phyloP scores from a whole-genome alignment of 208 protist species.

The Trichomonas gallinae region DNA sequence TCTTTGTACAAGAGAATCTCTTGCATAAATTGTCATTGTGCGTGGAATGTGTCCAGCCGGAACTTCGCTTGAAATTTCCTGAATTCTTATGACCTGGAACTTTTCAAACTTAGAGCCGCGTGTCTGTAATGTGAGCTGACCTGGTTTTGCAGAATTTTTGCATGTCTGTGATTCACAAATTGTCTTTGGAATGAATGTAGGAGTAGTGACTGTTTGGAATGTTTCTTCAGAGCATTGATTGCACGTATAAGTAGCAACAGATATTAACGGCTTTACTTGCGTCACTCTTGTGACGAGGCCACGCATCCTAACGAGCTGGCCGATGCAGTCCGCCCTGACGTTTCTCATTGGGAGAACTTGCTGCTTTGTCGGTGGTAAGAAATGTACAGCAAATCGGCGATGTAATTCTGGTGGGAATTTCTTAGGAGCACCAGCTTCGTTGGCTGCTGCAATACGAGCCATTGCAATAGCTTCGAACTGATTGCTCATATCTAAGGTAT shows the following conservation, averaged over 20 bases:
- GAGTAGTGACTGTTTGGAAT: slow-evolving; percentile 55
- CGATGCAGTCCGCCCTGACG: slow-evolving; percentile 38
- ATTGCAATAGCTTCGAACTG: background rate
- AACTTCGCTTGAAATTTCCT: slow-evolving; percentile 75
- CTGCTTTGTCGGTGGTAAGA: background rate
- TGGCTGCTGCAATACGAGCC: background rate
- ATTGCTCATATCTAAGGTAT: background rate
- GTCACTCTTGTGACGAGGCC: slow-evolving; percentile 60
- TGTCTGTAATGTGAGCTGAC: slow-evolving; percentile 53
- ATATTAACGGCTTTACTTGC: slow-evolving; percentile 60
- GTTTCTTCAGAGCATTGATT: slow-evolving; percentile 55
- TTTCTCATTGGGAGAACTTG: background rate
- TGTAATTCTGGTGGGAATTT: background rate
- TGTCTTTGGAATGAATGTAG: slow-evolving; percentile 50
- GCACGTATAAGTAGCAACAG: slow-evolving; percentile 65
- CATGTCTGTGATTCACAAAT: slow-evolving; percentile 45
- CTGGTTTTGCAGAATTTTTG: slow-evolving; percentile 35
- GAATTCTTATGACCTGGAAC: slow-evolving; percentile 49
- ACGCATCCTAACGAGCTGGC: slow-evolving; percentile 41
- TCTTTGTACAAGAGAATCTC: slow-evolving; percentile 87
- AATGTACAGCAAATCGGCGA: background rate
- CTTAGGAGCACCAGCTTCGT: background rate
- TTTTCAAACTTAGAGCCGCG: slow-evolving; percentile 64
- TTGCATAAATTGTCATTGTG: slow-evolving; percentile 81
- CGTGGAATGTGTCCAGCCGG: slow-evolving; percentile 91